Conservation (phyloP, 2,329 filamentous ascomycete species). For the Tolypocladium ophioglossoides region DNA sequence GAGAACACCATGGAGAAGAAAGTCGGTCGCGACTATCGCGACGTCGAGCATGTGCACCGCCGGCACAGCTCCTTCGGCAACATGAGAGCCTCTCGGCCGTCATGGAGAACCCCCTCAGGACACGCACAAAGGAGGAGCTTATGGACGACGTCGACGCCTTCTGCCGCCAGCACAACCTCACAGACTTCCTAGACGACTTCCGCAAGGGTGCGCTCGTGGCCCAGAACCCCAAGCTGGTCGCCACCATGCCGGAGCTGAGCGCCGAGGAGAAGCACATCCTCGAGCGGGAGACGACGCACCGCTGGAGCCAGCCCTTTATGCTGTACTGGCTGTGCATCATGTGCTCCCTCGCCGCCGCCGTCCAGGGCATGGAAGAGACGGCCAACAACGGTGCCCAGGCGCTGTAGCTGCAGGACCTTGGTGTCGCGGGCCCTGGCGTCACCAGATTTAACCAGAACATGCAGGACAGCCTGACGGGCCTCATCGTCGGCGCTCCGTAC, state of each 20-base stretch:
- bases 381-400: slow-evolving; percentile 55
- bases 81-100: slow-evolving; percentile 5
- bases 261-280: slow-evolving; percentile 19
- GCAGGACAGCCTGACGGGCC: slow-evolving; percentile 38
- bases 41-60: slow-evolving; percentile 1
- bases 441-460: slow-evolving; percentile 28
- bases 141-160: slow-evolving; percentile 5
- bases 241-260: slow-evolving; percentile 27
- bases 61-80: slow-evolving; percentile 5
- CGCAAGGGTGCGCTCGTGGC: slow-evolving; percentile 26
- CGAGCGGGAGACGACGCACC: slow-evolving; percentile 16
- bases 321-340: slow-evolving; percentile 25
- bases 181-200: slow-evolving; percentile 33
- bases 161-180: slow-evolving; percentile 25
- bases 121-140: slow-evolving; percentile 5
- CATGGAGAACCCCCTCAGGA: slow-evolving; percentile 7
- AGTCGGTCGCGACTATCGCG: background rate
- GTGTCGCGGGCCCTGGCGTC: slow-evolving; percentile 52
- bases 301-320: slow-evolving; percentile 20
- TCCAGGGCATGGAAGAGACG: slow-evolving; percentile 57
- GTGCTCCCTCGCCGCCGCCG: slow-evolving; percentile 37
- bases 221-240: slow-evolving; percentile 29
- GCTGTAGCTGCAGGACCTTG: slow-evolving; percentile 39
- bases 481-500: slow-evolving; percentile 9
- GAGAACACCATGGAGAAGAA: background rate